phyloP scores from a whole-genome alignment of 257 asterid species.

The Penstemon eatonii region DNA sequence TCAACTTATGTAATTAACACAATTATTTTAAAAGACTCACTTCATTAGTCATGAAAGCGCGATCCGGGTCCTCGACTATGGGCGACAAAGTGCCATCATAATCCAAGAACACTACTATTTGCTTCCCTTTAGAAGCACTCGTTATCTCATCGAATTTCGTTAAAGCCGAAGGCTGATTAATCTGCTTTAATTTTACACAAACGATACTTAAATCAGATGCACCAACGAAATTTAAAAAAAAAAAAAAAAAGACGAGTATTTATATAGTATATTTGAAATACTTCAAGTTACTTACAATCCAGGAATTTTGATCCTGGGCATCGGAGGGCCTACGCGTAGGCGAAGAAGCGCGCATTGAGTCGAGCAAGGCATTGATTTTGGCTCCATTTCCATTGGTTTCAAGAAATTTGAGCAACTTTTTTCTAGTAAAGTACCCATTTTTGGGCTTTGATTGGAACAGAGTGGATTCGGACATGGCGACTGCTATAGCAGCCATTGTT shows the following conservation, averaged over 20 bases:
- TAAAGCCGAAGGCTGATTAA: slow-evolving; percentile 66
- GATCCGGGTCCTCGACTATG: slow-evolving; percentile 73
- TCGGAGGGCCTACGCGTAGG: slow-evolving; percentile 56
- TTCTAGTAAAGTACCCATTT: slow-evolving; percentile 36
- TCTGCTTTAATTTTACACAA: slow-evolving; percentile 32
- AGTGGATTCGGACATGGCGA: slow-evolving; percentile 32
- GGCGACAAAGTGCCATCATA: slow-evolving; percentile 87
- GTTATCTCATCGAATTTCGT: slow-evolving; percentile 54
- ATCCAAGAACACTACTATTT: slow-evolving; percentile 68
- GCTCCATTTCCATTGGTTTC: slow-evolving; percentile 42
- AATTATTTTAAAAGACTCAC: slow-evolving; percentile 21
- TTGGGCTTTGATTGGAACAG: slow-evolving; percentile 25
- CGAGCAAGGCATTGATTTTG: slow-evolving; percentile 53
- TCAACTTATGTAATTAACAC: no score
- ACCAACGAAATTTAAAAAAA: not conserved
- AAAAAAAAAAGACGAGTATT: no score
- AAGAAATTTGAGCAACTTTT: slow-evolving; percentile 38
- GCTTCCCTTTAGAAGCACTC: slow-evolving; percentile 56
- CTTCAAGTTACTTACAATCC: slow-evolving; percentile 48
- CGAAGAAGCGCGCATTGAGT: slow-evolving; percentile 78
- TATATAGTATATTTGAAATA: not conserved
- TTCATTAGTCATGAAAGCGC: slow-evolving; percentile 68
- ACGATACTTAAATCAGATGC: not conserved
- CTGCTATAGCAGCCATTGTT: slow-evolving; percentile 25
- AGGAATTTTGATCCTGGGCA: slow-evolving; percentile 47